A percentile compares a stretch with the other conserved stretches of the same genome.
These are phyloP conservation scores for Apiospora koreana DNA, from an alignment of 2,329 filamentous ascomycete genomes.

Conservation along the genomic window DNA sequence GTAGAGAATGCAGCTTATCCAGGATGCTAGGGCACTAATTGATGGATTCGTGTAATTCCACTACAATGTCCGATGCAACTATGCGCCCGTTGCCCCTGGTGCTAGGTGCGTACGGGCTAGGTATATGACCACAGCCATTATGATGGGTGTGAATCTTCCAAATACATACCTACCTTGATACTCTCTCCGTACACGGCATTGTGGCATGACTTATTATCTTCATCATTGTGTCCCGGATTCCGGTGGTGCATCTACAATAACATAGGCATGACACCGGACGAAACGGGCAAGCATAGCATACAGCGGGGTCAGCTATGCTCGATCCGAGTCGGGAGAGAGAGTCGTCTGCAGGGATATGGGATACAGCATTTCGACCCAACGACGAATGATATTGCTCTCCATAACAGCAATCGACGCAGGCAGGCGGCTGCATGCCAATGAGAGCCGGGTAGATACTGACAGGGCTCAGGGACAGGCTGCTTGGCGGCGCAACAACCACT, in stretches of 20 bases:
- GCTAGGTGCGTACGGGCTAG: neutral
- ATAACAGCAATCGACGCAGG: neutral
- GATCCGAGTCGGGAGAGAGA: constrained; percentile 8
- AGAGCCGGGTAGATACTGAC: neutral
- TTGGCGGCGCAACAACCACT: neutral
- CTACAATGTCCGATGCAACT: neutral
- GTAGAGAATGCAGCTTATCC: neutral
- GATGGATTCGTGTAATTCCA: neutral
- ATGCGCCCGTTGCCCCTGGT: neutral
- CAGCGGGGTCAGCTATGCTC: neutral
- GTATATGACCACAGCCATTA: neutral
- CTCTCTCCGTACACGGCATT: neutral
- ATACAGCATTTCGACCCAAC: neutral
- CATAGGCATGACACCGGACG: constrained; percentile 5
- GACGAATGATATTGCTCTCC: neutral
- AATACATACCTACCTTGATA: neutral
- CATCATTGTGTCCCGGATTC: neutral
- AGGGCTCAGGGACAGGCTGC: constrained; percentile 1
- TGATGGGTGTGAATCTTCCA: neutral
- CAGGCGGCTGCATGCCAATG: constrained; percentile 1
- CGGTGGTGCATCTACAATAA: neutral
- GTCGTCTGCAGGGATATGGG: neutral
- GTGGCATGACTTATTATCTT: constrained; percentile 5
- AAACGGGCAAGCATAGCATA: neutral
- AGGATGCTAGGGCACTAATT: neutral